Evolutionary conservation across 305 asterid genomes (phyloP).

Genomic region (Fraxinus sp.): DNA sequence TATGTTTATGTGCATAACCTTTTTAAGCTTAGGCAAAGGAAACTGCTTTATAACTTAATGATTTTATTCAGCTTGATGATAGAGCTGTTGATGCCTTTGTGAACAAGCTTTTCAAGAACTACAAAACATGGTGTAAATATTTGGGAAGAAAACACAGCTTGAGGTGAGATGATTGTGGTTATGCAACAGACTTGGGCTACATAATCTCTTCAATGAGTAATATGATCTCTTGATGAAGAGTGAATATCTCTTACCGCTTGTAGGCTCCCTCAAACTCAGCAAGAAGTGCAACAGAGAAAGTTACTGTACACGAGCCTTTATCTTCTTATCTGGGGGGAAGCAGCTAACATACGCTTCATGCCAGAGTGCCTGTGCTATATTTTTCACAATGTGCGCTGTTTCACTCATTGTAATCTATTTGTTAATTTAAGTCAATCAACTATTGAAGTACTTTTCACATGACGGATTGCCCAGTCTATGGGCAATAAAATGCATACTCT

Average conservation of each 20-base stretch:
- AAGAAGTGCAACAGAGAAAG: conserved; percentile 89
- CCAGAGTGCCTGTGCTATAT: conserved; percentile 99
- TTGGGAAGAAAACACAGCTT: conserved; percentile 93
- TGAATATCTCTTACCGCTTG: conserved; percentile 21
- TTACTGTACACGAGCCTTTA: conserved; percentile 95
- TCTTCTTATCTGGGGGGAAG: conserved; percentile 99
- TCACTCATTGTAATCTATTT: conserved; percentile 25
- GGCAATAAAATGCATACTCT: conserved; percentile 11
- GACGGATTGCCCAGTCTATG: not conserved
- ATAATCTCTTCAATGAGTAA: conserved; percentile 6
- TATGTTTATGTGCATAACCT: conserved; percentile 4
- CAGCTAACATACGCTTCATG: conserved; percentile 93
- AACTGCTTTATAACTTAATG: conserved; percentile 15
- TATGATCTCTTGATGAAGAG: conserved; percentile 21
- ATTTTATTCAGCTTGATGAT: conserved; percentile 73
- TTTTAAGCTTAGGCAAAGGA: conserved; percentile 19
- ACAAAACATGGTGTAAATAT: conserved; percentile 97
- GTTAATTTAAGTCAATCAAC: conserved; percentile 11
- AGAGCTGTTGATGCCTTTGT: conserved; percentile 93
- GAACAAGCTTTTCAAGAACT: conserved; percentile 94
- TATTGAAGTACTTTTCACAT: conserved; percentile 10
- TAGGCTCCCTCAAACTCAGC: conserved; percentile 90
- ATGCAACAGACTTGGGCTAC: conserved; percentile 7
- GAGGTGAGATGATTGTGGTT: conserved; percentile 49
- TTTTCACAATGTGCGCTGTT: conserved; percentile 83